Base-by-base conservation (phyloP, 495 filamentous ascomycete species). In the Aspergillus asperescens region DNA sequence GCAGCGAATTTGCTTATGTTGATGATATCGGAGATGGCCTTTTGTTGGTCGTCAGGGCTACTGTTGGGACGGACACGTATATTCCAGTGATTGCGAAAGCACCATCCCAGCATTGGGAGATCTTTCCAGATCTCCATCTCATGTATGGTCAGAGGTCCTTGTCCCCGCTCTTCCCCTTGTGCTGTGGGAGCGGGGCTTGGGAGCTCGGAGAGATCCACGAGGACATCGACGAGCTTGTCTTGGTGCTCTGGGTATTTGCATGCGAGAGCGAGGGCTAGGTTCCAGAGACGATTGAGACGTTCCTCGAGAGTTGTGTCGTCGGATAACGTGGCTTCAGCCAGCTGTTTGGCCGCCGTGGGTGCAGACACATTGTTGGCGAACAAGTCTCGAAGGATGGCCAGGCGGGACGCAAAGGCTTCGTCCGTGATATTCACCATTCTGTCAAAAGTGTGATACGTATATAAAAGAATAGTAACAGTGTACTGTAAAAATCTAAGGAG, bases 1-100 rank as follows among this genome's bases (percentile, higher is more conserved):
- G 52, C 52, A 7, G n/a, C 24, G 41, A 54, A 54, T 15, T 44
- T 34, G 18, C 34, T 48, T 2, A 28, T 4, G 28, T 54, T 54
- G 4, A 54, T 19, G 12, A 31, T 31, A 2, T 32, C 1, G 5
- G 43, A 20, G 35, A 54, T 48, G 7, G 34, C 44, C 15, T 18
- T 16, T 16, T 35, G 7, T 7, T 10, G 32, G 10, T 46, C 22
- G 16, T 46, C 24, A 0, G 25, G 7, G 16, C 5, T 48, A 23
- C 16, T 32, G 8, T 38, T 31, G 6, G 19, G 7, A 16, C 32
- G 48, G 4, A 59, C 23, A 3, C 18, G 37, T n/a, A 29, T 10
- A 20, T 59, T 52, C 57, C 57, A 59, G 2, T 42, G n/a, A 2
- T 52, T 35, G 1, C 57, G 57, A 25, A 59, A 19, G 27, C 45